These are phyloP conservation scores for Aureobasidium sp. DNA, from an alignment of 2,329 filamentous ascomycete species.

Conservation along the genomic window DNA sequence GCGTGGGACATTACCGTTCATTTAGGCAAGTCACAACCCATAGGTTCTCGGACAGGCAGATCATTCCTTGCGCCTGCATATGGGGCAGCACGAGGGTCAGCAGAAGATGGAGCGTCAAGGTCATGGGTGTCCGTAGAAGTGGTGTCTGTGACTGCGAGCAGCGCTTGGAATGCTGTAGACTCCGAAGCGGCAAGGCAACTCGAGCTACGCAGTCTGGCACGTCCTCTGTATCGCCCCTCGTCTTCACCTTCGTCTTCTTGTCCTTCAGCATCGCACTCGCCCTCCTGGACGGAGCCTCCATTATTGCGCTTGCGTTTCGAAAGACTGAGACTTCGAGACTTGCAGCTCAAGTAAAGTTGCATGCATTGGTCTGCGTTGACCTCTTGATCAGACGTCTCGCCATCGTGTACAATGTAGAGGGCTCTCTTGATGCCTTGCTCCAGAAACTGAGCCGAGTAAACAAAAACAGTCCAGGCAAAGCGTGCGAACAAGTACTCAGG, in stretches of 20 bases:
- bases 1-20: not conserved
- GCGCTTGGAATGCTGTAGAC: not conserved
- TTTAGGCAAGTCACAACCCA: not conserved
- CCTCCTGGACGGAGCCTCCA: not conserved
- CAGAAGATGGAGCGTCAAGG: not conserved
- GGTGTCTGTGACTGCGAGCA: not conserved
- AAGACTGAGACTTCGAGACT: not conserved
- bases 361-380: not conserved
- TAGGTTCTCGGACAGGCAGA: not conserved
- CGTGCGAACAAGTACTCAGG: slow-evolving; percentile 1
- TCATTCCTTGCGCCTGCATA: not conserved
- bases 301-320: not conserved
- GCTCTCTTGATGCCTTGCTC: not conserved
- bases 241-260: not conserved
- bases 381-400: not conserved
- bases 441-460: not conserved
- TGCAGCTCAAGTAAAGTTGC: not conserved
- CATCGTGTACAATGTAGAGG: not conserved
- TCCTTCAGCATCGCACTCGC: not conserved
- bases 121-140: not conserved
- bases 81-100: not conserved
- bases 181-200: not conserved
- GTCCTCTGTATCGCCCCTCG: not conserved
- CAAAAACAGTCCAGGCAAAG: slow-evolving; percentile 5
- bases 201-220: not conserved